A percentile compares a stretch with the other conserved stretches of the same genome.
Conservation (phyloP, 257 asterid genomes). For the Forsythia suspensa region DNA sequence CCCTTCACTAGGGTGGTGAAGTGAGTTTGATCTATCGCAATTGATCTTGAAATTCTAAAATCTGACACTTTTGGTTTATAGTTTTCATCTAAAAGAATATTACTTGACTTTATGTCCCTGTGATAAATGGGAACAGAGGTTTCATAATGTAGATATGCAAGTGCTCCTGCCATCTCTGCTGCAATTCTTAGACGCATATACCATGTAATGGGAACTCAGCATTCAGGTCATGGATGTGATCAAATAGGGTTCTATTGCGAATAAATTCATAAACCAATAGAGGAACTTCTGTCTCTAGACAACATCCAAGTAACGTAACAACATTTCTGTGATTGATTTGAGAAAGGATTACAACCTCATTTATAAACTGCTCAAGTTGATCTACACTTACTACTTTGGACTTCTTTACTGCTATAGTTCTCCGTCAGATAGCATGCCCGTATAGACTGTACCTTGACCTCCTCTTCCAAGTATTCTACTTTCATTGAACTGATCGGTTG, state of each 20-base stretch:
- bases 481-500: constrained; percentile 36
- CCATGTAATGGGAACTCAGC: constrained; percentile 31
- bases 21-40: constrained; percentile 32
- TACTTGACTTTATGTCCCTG: constrained; percentile 39
- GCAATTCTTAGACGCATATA: constrained; percentile 36
- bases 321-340: constrained; percentile 37
- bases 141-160: constrained; percentile 37
- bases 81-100: constrained; percentile 42
- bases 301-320: constrained; percentile 38
- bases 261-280: constrained; percentile 39
- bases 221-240: constrained; percentile 26
- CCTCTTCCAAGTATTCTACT: constrained; percentile 39
- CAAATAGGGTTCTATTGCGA: constrained; percentile 30
- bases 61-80: constrained; percentile 39
- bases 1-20: constrained; percentile 35
- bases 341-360: constrained; percentile 35
- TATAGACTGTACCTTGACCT: constrained; percentile 42
- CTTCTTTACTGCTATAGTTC: constrained; percentile 39
- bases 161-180: constrained; percentile 33
- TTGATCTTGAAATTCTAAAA: constrained; percentile 37
- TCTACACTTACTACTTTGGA: constrained; percentile 16
- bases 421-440: constrained; percentile 44
- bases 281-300: constrained; percentile 37
- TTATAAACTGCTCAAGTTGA: constrained; percentile 35
- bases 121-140: constrained; percentile 37